These are phyloP conservation scores for Zangia roseola DNA, from an alignment of 768 basidiomycete species.

Conservation along the genomic window DNA sequence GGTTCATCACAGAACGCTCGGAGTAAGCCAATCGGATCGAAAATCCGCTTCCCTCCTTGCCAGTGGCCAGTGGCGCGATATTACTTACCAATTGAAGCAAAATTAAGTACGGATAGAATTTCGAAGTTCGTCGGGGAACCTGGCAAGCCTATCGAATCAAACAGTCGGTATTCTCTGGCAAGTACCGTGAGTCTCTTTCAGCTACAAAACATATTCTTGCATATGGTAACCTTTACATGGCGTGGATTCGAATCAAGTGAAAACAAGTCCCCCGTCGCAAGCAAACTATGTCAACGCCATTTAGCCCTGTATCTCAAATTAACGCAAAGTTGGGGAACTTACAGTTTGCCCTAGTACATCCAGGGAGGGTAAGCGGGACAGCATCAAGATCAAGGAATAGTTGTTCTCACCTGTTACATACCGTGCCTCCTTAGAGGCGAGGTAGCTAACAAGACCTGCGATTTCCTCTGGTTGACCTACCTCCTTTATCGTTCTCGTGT, in stretches of 20 bases:
- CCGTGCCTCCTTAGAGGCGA: constrained; percentile 36
- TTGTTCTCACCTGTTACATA: constrained; percentile 32
- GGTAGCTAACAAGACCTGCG: constrained; percentile 36
- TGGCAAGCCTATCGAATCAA: too few relatives aligned
- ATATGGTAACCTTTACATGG: too few relatives aligned
- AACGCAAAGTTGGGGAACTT: neutral
- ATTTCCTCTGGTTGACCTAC: constrained; percentile 33
- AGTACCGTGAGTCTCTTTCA: too few relatives aligned
- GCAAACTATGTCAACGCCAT: neutral
- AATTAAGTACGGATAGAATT: too few relatives aligned
- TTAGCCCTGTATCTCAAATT: neutral
- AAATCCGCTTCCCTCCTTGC: too few relatives aligned
- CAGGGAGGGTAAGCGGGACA: neutral
- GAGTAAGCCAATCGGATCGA: too few relatives aligned
- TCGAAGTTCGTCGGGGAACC: too few relatives aligned
- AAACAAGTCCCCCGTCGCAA: constrained; percentile 9
- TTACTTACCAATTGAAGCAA: too few relatives aligned
- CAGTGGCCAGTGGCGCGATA: too few relatives aligned
- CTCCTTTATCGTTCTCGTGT: constrained; percentile 7
- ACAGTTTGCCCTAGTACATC: constrained; percentile 12
- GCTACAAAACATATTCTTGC: too few relatives aligned
- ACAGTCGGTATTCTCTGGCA: too few relatives aligned
- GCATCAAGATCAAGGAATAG: neutral
- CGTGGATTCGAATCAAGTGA: constrained; percentile 3
- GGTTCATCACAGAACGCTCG: too few relatives aligned